Evolutionary conservation across 352 stramenopile species (phyloP), one percentile per base, ranked within the genome.

Genomic region (Elongisporangium anandrum): DNA sequence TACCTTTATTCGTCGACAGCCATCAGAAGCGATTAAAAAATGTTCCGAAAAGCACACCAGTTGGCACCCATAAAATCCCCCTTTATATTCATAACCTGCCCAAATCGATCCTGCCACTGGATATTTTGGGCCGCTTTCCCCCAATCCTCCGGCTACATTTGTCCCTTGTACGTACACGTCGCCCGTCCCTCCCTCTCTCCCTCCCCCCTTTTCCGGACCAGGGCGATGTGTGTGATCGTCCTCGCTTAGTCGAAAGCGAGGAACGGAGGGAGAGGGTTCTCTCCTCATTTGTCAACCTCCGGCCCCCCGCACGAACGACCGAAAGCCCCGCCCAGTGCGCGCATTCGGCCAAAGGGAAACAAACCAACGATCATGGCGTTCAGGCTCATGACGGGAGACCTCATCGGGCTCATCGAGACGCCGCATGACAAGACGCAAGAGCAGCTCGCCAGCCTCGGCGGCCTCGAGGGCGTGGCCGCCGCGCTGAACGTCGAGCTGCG

Each of bases 361-460:
- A n/a, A 41, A 41, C 29, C 29, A 41, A 41, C 29, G 24, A 34
- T 12, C 34, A 45, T 45, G 21, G 12, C 34, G 38, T 87, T 84
- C 60, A 81, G 74, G 50, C 61, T 89, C 26, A 61, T 76, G 19
- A 73, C 68, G 4, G 63, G 66, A 3, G 79, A 92, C 61, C 62
- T 92, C 45, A 87, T 92, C 50, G 68, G 72, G 6, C 77, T 92
- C 41, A 79, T 92, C 22, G 77, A 92, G 60, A 89, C 78, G n/a
- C 67, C 73, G 34, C 76, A 81, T 38, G 82, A 92, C 56, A 56
- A 79, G 6, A 72, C 84, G 53, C 72, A 69, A 2, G 72, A 75
- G n/a, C 69, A 88, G 45, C 68, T 92, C 69, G 24, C 68, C 84
- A 19, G 24, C 24, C 24, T 34, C 24, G 82, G 78, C 10, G 70